These are phyloP conservation scores for Mycena olivaceomarginata DNA, from an alignment of 768 basidiomycete genomes.

Conservation along the genomic window DNA sequence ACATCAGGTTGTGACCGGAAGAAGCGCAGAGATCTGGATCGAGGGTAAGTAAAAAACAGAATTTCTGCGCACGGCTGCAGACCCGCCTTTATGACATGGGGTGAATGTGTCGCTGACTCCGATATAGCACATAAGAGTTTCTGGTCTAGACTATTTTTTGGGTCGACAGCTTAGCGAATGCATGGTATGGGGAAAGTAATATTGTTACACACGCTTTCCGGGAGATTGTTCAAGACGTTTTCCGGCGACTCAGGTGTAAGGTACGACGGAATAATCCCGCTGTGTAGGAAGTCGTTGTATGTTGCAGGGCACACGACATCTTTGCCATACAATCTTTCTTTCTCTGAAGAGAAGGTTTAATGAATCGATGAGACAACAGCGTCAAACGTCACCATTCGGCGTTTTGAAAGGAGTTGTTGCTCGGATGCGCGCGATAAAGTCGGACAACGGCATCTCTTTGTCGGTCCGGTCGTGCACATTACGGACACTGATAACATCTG, in stretches of 20 bases:
- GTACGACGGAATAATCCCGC: constrained; percentile 68
- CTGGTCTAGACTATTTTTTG: constrained; percentile 71
- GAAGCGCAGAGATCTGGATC: constrained; percentile 80
- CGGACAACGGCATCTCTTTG: constrained; percentile 66
- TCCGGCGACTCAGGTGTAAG: constrained; percentile 72
- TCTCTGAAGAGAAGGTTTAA: constrained; percentile 61
- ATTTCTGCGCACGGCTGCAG: neutral
- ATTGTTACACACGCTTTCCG: constrained; percentile 65
- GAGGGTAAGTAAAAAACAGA: neutral
- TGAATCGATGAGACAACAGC: constrained; percentile 17
- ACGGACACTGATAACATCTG: constrained; percentile 75
- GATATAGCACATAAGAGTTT: constrained; percentile 91
- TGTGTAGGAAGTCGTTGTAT: constrained; percentile 80
- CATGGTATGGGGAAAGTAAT: constrained; percentile 2
- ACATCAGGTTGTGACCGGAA: constrained; percentile 92
- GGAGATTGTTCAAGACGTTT: constrained; percentile 77
- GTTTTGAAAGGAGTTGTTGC: constrained; percentile 55
- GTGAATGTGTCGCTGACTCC: constrained; percentile 91
- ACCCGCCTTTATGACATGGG: constrained; percentile 81
- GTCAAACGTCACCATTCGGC: constrained; percentile 60
- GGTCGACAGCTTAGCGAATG: neutral
- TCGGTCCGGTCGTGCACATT: constrained; percentile 79
- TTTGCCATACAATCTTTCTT: constrained; percentile 84
- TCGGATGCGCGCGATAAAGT: constrained; percentile 71
- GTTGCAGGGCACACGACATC: constrained; percentile 80